These are phyloP conservation scores for Schizonepeta tenuifolia DNA, from an alignment of 257 asterid species.

Conservation along the genomic window DNA sequence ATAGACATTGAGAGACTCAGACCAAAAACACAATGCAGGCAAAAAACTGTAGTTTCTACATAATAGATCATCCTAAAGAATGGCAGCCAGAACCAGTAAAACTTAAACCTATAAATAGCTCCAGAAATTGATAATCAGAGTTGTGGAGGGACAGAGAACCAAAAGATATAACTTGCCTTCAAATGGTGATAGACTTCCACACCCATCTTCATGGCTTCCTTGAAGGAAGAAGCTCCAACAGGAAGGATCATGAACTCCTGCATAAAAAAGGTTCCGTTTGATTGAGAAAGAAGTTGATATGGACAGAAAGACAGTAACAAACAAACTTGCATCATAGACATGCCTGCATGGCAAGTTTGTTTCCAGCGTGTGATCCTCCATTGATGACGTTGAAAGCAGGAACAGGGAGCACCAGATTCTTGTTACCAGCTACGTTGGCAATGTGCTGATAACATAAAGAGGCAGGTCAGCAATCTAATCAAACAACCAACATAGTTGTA, in stretches of 20 bases:
- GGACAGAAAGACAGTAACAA: background rate
- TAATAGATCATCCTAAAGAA: background rate
- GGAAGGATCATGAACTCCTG: slow-evolving; percentile 99
- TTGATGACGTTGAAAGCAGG: slow-evolving; percentile 99
- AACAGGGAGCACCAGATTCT: slow-evolving; percentile 90
- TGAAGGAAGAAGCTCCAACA: slow-evolving; percentile 87
- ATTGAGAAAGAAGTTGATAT: background rate
- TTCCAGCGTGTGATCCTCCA: slow-evolving; percentile 99
- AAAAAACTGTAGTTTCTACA: background rate
- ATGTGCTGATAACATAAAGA: slow-evolving; percentile 68
- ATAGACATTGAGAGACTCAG: background rate
- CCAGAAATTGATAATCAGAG: no score
- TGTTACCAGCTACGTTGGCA: slow-evolving; percentile 95
- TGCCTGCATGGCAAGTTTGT: slow-evolving; percentile 99
- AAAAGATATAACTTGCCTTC: slow-evolving; percentile 58
- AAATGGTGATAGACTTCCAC: slow-evolving; percentile 94
- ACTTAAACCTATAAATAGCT: background rate
- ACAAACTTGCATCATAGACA: slow-evolving; percentile 20
- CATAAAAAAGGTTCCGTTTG: slow-evolving; percentile 23
- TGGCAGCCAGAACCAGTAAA: background rate
- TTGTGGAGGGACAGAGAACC: no score
- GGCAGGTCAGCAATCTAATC: slow-evolving; percentile 2
- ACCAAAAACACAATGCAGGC: background rate
- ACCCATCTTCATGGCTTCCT: slow-evolving; percentile 99
- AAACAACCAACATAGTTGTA: background rate